Evolutionary conservation across 768 basidiomycete genomes (phyloP).

Genomic region (Suillus clintonianus): DNA sequence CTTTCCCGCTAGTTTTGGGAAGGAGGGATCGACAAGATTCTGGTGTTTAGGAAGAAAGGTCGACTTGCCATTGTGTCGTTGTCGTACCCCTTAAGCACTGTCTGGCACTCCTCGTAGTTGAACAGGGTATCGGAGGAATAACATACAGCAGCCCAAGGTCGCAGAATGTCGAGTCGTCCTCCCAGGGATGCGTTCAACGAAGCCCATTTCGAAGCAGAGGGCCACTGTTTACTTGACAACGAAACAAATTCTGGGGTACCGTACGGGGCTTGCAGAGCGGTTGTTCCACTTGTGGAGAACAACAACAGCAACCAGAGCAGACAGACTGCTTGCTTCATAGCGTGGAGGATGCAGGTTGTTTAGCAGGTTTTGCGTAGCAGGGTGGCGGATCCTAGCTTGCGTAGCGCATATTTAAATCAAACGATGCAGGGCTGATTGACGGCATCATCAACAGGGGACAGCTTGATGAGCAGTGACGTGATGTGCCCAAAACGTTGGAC

Average conservation of each 20-base stretch:
- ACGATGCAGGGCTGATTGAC: background rate
- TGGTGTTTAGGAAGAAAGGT: background rate
- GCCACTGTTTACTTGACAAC: constrained; percentile 11
- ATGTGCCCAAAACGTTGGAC: background rate
- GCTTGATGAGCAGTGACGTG: background rate
- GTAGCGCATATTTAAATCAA: background rate
- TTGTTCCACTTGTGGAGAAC: background rate
- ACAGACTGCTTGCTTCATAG: background rate
- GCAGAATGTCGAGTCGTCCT: constrained; percentile 12
- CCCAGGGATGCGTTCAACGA: constrained; percentile 10
- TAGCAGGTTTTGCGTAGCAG: background rate
- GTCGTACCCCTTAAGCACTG: constrained; percentile 13
- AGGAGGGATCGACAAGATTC: background rate
- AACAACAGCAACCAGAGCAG: background rate
- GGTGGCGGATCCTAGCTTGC: background rate
- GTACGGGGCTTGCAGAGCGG: constrained; percentile 1
- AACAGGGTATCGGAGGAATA: constrained; percentile 12
- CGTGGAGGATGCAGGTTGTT: background rate
- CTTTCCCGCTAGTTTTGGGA: constrained; percentile 17
- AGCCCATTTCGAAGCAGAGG: constrained; percentile 9
- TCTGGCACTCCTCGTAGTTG: constrained; percentile 9
- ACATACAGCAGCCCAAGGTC: constrained; percentile 19
- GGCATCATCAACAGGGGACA: background rate
- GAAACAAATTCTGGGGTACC: background rate
- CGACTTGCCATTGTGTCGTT: constrained; percentile 10